Percentiles rank a stretch among this genome's conserved stretches.
Evolutionary conservation across 2,329 filamentous ascomycete species (phyloP).

Genomic region (Camillea tinctor): DNA sequence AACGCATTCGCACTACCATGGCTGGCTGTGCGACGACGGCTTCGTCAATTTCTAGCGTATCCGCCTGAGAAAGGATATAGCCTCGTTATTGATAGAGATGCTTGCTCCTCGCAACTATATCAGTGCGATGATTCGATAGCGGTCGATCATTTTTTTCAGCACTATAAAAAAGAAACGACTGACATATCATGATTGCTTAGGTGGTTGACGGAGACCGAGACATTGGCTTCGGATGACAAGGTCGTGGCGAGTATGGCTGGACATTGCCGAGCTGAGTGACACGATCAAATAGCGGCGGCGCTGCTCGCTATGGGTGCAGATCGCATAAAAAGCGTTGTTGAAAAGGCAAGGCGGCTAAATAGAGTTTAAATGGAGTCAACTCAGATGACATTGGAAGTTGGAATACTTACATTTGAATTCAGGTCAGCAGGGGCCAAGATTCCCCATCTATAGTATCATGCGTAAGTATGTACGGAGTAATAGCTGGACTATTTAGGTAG

Average conservation of each 20-base stretch:
- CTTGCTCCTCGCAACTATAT: too few relatives aligned
- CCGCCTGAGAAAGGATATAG: too few relatives aligned
- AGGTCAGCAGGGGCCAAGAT: too few relatives aligned
- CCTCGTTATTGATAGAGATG: too few relatives aligned
- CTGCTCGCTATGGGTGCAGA: background rate
- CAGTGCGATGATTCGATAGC: background rate
- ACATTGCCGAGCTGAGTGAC: background rate
- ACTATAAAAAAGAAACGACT: background rate
- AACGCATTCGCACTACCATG: too few relatives aligned
- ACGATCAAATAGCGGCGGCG: background rate
- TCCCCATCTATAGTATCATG: too few relatives aligned
- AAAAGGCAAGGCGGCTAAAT: background rate
- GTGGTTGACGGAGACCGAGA: background rate
- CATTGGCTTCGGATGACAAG: background rate
- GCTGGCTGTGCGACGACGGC: too few relatives aligned
- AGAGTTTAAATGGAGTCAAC: background rate
- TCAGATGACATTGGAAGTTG: background rate
- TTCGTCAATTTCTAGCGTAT: too few relatives aligned
- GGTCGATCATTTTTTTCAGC: background rate
- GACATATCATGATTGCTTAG: background rate
- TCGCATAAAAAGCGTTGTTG: background rate
- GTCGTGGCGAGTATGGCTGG: background rate
- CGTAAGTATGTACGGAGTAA: too few relatives aligned
- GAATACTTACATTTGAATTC: too few relatives aligned
- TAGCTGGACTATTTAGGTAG: too few relatives aligned